Evolutionary conservation across 768 basidiomycete genomes (phyloP).

Genomic region (Sarcodon sp.): DNA sequence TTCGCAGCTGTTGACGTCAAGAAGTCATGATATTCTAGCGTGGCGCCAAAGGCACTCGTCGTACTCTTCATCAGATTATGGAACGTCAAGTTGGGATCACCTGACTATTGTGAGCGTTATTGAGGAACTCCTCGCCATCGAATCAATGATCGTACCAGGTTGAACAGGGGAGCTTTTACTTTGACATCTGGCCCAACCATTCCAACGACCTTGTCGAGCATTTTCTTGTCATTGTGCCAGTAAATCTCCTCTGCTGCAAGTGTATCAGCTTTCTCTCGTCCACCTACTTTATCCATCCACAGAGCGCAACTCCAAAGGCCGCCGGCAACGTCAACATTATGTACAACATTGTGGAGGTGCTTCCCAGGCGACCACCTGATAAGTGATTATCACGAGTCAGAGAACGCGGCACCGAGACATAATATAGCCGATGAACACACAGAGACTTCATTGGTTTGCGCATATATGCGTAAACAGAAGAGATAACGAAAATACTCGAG

Average conservation of each 20-base stretch:
- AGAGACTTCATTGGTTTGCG: slow-evolving; percentile 80
- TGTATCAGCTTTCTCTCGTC: slow-evolving; percentile 49
- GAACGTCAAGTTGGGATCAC: slow-evolving; percentile 63
- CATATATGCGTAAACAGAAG: slow-evolving; percentile 70
- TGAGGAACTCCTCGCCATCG: slow-evolving; percentile 2
- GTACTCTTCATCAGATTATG: slow-evolving; percentile 52
- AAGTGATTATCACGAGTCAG: not conserved
- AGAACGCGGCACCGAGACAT: not conserved
- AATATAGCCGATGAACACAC: slow-evolving; percentile 25
- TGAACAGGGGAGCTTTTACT: slow-evolving; percentile 68
- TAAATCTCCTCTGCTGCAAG: slow-evolving; percentile 54
- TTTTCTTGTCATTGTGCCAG: slow-evolving; percentile 64
- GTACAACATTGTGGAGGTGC: slow-evolving; percentile 62
- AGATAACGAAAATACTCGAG: slow-evolving; percentile 55
- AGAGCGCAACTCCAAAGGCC: slow-evolving; percentile 63
- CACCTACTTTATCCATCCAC: slow-evolving; percentile 53
- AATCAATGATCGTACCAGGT: slow-evolving; percentile 38
- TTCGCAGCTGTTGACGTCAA: slow-evolving; percentile 56
- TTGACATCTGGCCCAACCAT: slow-evolving; percentile 42
- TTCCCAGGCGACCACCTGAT: slow-evolving; percentile 74
- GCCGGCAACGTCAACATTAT: slow-evolving; percentile 69
- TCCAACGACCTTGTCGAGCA: slow-evolving; percentile 49
- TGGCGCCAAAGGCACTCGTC: slow-evolving; percentile 64
- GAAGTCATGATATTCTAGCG: slow-evolving; percentile 69
- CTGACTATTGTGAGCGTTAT: slow-evolving; percentile 31